Base-by-base conservation (phyloP, 2,329 filamentous ascomycete genomes). In the Aquanectria penicillioides region DNA sequence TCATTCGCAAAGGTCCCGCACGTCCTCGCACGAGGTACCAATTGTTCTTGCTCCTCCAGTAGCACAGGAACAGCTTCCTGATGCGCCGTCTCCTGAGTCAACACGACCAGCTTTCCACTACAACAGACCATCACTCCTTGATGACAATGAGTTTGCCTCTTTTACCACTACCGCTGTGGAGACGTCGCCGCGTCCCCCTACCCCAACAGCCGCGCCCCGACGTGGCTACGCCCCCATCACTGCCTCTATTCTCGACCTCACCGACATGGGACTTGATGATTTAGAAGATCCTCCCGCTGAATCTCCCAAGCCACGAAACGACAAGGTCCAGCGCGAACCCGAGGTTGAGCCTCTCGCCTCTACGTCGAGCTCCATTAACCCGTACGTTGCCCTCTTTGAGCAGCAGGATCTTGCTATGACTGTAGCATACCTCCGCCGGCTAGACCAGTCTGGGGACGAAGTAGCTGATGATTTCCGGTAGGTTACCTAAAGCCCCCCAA, bases 401-500 rank as follows among this genome's bases (percentile, higher is more conserved):
- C 65, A 71, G 51, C 71, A 68, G 28, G 71, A 75, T 28, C 59
- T 69, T 46, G 69, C 69, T 52, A 71, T 74, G 69, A 67, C 69
- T 23, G 57, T 66, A 26, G 67, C 67, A 36, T 73, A 71, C 48
- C 63, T 74, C n/a, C 69, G 68, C 23, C 72, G 58, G 31, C 61
- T 70, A 18, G 71, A 70, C 36, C 62, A 67, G 25, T 62, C 56
- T 28, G 58, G 48, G 23, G 64, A 65, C 55, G 57, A 71, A 25
- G 54, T 62, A 57, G 65, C 70, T 61, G 70, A 73, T 67, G 71
- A 74, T 57, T 70, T 73, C 57, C 70, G 71, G 72, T 74, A 69
- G 62, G 70, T 55, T 50, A 29, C 36, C 59, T 53, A 36, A 61
- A 29, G 23, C 41, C 13, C 53, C 52, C 20, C n/a, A 44, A 12